Conservation (phyloP, 805 yeast species). For the Metschnikowia amazonensis region DNA sequence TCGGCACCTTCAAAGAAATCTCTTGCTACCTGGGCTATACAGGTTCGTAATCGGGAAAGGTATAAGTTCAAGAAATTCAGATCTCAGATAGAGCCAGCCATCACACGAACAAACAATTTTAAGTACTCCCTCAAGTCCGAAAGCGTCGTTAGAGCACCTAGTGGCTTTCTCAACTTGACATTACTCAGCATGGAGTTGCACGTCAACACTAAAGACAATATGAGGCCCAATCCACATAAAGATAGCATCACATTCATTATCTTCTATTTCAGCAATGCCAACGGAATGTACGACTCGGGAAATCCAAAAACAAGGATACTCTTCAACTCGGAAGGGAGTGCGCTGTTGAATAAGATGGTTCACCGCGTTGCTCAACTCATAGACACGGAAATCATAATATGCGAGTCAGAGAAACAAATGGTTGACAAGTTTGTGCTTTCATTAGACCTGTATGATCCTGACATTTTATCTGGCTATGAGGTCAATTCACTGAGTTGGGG, state of each 20-base stretch:
- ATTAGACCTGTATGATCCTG: conserved; percentile 74
- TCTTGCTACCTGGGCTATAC: conserved; percentile 33
- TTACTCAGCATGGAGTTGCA: conserved; percentile 68
- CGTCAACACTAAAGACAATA: conserved; percentile 46
- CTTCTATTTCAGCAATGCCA: conserved; percentile 54
- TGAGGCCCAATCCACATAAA: conserved; percentile 57
- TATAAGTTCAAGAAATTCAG: conserved; percentile 17
- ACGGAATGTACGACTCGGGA: conserved; percentile 16
- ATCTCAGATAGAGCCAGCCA: conserved; percentile 52
- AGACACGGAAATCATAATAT: conserved; percentile 1
- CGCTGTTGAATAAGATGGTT: neutral
- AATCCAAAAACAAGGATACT: conserved; percentile 7
- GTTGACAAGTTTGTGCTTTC: conserved; percentile 51
- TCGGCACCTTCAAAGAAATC: conserved; percentile 47
- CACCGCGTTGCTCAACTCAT: conserved; percentile 6
- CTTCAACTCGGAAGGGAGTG: conserved; percentile 6
- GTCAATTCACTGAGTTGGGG: conserved; percentile 86
- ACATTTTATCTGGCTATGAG: conserved; percentile 82
- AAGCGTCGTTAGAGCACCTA: conserved; percentile 34
- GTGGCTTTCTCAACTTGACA: conserved; percentile 46
- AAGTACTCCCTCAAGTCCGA: conserved; percentile 36
- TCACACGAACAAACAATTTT: conserved; percentile 38
- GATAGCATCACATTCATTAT: conserved; percentile 61
- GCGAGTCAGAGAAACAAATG: conserved; percentile 52
- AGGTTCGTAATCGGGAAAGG: conserved; percentile 12